Percentiles rank a stretch among this genome's conserved stretches.
These are phyloP conservation scores for Salix exigua DNA, from an alignment of 345 rosid species.

Conservation along the genomic window DNA sequence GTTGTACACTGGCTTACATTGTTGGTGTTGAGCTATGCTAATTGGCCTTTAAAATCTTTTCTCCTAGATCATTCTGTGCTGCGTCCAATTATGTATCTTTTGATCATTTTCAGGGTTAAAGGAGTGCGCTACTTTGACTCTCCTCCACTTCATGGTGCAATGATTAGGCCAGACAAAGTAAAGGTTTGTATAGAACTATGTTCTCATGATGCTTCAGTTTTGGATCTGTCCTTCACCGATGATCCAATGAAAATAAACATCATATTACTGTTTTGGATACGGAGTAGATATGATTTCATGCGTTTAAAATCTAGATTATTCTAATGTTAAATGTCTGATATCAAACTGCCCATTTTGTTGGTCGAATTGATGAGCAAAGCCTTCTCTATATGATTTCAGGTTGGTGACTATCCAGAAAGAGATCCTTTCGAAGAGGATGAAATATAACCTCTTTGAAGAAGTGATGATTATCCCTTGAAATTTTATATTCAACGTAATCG, in stretches of 20 bases:
- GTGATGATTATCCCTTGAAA: neutral
- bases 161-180: conserved; percentile 90
- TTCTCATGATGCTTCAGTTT: neutral
- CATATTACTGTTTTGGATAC: neutral
- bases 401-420: conserved; percentile 85
- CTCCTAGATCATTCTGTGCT: neutral
- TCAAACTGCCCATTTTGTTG: neutral
- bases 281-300: too few species aligned
- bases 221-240: neutral
- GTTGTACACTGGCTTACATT: neutral
- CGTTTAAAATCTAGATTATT: too few species aligned
- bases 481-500: neutral
- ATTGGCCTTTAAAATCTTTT: neutral
- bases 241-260: neutral
- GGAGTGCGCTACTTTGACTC: conserved; percentile 69
- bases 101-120: conserved; percentile 57
- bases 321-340: too few species aligned
- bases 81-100: neutral
- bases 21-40: neutral
- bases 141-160: conserved; percentile 72
- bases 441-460: conserved; percentile 31
- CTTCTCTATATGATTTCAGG: conserved; percentile 36
- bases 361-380: neutral
- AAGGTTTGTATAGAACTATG: conserved; percentile 46
- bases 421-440: conserved; percentile 83